phyloP scores from a whole-genome alignment of 2,329 filamentous ascomycete genomes.

The Albophoma yamanashiensis region DNA sequence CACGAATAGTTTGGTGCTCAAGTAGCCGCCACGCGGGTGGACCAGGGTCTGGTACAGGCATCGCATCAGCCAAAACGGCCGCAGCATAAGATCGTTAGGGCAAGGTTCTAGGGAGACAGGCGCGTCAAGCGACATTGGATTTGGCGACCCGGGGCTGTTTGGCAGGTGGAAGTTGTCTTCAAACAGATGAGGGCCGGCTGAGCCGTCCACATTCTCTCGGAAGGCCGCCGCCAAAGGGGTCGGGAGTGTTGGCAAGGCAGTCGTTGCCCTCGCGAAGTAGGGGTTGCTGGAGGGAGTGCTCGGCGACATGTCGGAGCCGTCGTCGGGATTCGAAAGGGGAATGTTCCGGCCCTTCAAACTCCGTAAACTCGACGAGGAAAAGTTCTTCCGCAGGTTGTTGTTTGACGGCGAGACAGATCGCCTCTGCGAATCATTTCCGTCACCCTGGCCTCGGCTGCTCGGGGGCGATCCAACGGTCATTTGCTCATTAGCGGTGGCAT shows the following conservation, averaged over 20 bases:
- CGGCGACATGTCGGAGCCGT: constrained; percentile 57
- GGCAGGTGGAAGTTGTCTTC: constrained; percentile 71
- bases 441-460: constrained; percentile 18
- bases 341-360: constrained; percentile 67
- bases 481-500: constrained; percentile 16
- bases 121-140: constrained; percentile 48
- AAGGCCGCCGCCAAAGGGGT: constrained; percentile 58
- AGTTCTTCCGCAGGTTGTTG: constrained; percentile 48
- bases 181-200: constrained; percentile 66
- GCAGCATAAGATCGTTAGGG: constrained; percentile 76
- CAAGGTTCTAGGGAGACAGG: constrained; percentile 83
- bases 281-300: constrained; percentile 63
- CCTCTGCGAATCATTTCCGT: constrained; percentile 25
- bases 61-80: constrained; percentile 97
- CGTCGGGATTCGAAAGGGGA: constrained; percentile 51
- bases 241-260: constrained; percentile 48
- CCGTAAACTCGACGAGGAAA: constrained; percentile 58
- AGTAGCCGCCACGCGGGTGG: constrained; percentile 82
- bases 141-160: constrained; percentile 52
- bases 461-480: constrained; percentile 18
- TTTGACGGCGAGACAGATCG: constrained; percentile 44
- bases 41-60: constrained; percentile 86
- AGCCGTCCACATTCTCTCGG: constrained; percentile 42
- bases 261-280: constrained; percentile 46
- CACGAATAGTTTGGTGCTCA: constrained; percentile 86